Evolutionary conservation across 768 basidiomycete genomes (phyloP).

Genomic region (Termitomyces titanicus): DNA sequence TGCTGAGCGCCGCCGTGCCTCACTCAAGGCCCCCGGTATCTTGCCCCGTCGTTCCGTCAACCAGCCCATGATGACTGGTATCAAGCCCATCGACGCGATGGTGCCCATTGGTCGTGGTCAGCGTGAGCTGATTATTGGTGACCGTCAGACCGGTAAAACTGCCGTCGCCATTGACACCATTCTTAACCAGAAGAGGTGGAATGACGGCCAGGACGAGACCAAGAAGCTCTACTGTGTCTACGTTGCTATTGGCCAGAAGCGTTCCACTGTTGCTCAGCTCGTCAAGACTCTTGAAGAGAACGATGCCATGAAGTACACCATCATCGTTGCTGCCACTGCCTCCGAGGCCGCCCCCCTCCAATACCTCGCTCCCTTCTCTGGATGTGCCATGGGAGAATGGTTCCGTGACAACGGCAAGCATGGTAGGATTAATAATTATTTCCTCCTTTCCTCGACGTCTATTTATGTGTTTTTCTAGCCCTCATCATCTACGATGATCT

Average conservation of each 20-base stretch:
- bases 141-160: constrained; percentile 99
- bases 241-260: constrained; percentile 98
- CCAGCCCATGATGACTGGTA: constrained; percentile 99
- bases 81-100: constrained; percentile 99
- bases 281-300: constrained; percentile 99
- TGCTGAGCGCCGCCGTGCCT: constrained; percentile 92
- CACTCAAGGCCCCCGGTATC: constrained; percentile 98
- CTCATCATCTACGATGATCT: constrained; percentile 99
- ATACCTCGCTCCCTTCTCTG: constrained; percentile 99
- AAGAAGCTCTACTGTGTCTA: constrained; percentile 99
- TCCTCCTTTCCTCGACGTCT: not conserved
- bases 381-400: constrained; percentile 99
- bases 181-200: constrained; percentile 99
- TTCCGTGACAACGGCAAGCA: constrained; percentile 99
- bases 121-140: constrained; percentile 99
- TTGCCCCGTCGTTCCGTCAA: constrained; percentile 98
- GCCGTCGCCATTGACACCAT: constrained; percentile 99
- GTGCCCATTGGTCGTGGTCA: constrained; percentile 99
- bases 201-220: constrained; percentile 92
- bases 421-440: constrained; percentile 44
- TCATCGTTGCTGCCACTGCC: constrained; percentile 98
- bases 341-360: constrained; percentile 99
- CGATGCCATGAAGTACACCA: constrained; percentile 99
- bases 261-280: constrained; percentile 98
- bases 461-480: constrained; percentile 39